A percentile compares a stretch with the other conserved stretches of the same genome.
Evolutionary conservation across 352 stramenopile species (phyloP).

Genomic region (Pythium aquatile): DNA sequence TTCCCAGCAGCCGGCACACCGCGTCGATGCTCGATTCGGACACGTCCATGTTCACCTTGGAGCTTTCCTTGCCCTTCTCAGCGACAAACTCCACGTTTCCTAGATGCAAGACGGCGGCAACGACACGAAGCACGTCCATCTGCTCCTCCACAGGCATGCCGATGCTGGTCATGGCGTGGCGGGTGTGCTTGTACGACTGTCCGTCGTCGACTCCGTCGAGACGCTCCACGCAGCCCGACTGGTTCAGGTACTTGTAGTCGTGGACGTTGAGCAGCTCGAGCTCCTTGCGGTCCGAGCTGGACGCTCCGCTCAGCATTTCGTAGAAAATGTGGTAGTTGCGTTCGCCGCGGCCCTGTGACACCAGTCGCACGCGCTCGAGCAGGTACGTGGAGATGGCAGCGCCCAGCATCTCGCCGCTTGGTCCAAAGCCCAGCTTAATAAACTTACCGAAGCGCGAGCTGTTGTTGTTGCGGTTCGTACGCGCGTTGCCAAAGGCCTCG

Average conservation of each 20-base stretch:
- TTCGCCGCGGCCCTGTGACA: slow-evolving; percentile 92
- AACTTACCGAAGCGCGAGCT: slow-evolving; percentile 96
- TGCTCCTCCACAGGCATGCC: slow-evolving; percentile 79
- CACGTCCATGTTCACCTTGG: slow-evolving; percentile 51
- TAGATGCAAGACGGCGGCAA: slow-evolving; percentile 85
- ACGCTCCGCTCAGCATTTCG: slow-evolving; percentile 88
- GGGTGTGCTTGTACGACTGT: slow-evolving; percentile 72
- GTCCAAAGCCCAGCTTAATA: slow-evolving; percentile 92
- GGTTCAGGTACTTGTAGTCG: slow-evolving; percentile 85
- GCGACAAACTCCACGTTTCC: slow-evolving; percentile 82
- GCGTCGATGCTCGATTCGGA: slow-evolving; percentile 62
- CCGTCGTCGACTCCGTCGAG: slow-evolving; percentile 79
- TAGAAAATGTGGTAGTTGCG: slow-evolving; percentile 99
- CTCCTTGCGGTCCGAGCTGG: slow-evolving; percentile 44
- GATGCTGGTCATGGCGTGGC: slow-evolving; percentile 79
- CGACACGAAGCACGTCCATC: slow-evolving; percentile 74
- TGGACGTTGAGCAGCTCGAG: slow-evolving; percentile 46
- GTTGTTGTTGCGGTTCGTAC: slow-evolving; percentile 97
- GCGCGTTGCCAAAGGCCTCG: slow-evolving; percentile 94
- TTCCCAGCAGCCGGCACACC: slow-evolving; percentile 77
- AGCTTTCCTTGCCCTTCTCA: slow-evolving; percentile 67
- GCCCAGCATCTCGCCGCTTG: slow-evolving; percentile 73
- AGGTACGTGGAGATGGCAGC: slow-evolving; percentile 92
- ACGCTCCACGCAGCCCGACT: slow-evolving; percentile 69
- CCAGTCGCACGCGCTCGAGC: slow-evolving; percentile 94